phyloP scores from a whole-genome alignment of 1,284 basidiomycete genomes.

The Papiliotrema nemorosa region DNA sequence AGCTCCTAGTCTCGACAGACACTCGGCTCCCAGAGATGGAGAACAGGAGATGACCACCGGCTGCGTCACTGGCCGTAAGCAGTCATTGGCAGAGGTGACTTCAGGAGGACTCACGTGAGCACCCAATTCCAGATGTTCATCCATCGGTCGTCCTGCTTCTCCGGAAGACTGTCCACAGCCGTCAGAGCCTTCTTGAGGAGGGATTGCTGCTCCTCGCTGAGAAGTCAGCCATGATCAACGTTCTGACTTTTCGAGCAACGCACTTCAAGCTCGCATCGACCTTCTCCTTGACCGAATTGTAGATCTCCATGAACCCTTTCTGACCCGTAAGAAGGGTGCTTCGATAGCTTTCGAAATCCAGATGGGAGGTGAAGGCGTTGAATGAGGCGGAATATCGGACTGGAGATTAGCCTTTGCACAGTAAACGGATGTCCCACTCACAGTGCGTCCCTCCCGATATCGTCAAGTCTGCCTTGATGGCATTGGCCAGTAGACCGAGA shows the following conservation, averaged over 20 bases:
- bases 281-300: constrained; percentile 88
- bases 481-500: constrained; percentile 82
- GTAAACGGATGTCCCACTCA: constrained; percentile 14
- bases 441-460: constrained; percentile 91
- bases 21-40: constrained; percentile 88
- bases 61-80: constrained; percentile 68
- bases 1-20: constrained; percentile 84
- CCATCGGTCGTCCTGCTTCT: constrained; percentile 67
- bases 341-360: constrained; percentile 83
- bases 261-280: constrained; percentile 86
- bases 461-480: constrained; percentile 90
- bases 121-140: constrained; percentile 99
- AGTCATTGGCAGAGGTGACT: constrained; percentile 21
- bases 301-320: constrained; percentile 82
- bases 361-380: constrained; percentile 94
- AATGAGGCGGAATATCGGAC: constrained; percentile 91
- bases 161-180: constrained; percentile 59
- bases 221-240: neutral
- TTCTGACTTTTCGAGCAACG: constrained; percentile 15
- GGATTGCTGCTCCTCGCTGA: constrained; percentile 73
- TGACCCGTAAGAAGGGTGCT: constrained; percentile 76
- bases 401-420: constrained; percentile 11
- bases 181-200: constrained; percentile 85
- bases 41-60: constrained; percentile 81
- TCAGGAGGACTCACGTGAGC: constrained; percentile 50